phyloP scores from a whole-genome alignment of 495 filamentous ascomycete genomes.

The Tuber calosporum region DNA sequence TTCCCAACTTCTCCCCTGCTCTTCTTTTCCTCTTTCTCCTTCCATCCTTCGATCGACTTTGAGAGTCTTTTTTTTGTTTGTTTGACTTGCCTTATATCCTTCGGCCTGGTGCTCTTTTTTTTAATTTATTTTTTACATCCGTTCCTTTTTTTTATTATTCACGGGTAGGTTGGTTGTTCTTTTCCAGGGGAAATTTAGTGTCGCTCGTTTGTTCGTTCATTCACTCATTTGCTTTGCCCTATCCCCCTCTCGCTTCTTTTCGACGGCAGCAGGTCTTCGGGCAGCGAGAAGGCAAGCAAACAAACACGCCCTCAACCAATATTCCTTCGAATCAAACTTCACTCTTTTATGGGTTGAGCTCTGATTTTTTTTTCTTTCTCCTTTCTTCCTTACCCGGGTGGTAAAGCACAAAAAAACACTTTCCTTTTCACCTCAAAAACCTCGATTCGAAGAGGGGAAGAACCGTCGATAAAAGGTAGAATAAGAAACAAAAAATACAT shows the following conservation, averaged over 20 bases:
- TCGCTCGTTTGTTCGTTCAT: not conserved
- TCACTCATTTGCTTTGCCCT: not conserved
- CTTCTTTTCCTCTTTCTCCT: not conserved
- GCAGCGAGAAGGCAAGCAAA: not conserved
- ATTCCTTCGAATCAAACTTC: not conserved
- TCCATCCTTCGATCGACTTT: not conserved
- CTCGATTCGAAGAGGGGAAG: not conserved
- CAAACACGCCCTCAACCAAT: not conserved
- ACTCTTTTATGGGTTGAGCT: not conserved
- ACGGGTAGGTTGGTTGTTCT: not conserved
- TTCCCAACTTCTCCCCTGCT: not conserved
- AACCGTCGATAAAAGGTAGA: not conserved
- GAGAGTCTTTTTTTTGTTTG: constrained; percentile 2
- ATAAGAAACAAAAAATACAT: not conserved
- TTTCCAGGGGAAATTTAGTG: not conserved
- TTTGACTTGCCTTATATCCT: not conserved
- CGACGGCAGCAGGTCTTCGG: not conserved
- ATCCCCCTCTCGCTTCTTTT: not conserved
- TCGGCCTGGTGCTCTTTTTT: constrained; percentile 3
- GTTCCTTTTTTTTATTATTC: not conserved
- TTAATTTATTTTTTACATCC: not conserved
- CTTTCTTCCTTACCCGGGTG: constrained; percentile 26
- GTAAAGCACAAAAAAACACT: constrained; percentile 8
- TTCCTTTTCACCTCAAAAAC: constrained; percentile 7
- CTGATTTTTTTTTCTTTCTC: too few relatives aligned